Percentiles rank a stretch among this genome's conserved stretches.
Conservation (phyloP, 2,329 filamentous ascomycete species). For the Dothiorella sarmentorum region DNA sequence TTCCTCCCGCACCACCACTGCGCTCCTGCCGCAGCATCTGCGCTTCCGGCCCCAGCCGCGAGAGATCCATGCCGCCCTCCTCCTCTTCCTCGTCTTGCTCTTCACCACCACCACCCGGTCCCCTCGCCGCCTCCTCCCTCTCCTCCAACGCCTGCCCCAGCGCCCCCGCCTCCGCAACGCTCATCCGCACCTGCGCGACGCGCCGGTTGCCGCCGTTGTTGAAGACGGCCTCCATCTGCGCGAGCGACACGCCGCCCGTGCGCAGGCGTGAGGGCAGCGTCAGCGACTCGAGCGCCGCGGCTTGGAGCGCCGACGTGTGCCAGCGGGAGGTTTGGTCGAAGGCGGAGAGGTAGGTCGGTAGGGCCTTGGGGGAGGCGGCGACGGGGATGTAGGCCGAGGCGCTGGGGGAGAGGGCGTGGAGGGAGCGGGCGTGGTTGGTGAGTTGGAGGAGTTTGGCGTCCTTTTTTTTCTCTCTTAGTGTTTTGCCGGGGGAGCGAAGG, state of each 20-base stretch:
- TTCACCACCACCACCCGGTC: slow-evolving; percentile 21
- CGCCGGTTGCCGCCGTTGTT: slow-evolving; percentile 76
- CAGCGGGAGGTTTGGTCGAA: slow-evolving; percentile 66
- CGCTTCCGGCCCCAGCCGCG: background rate
- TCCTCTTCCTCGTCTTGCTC: slow-evolving; percentile 28
- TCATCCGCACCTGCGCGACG: slow-evolving; percentile 71
- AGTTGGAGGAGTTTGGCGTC: slow-evolving; percentile 63
- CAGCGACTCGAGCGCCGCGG: slow-evolving; percentile 72
- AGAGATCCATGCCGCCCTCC: slow-evolving; percentile 22
- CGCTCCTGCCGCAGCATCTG: background rate
- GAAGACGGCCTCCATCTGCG: slow-evolving; percentile 62
- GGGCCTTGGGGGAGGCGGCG: slow-evolving; percentile 33
- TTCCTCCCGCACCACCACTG: background rate
- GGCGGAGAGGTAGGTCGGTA: slow-evolving; percentile 52
- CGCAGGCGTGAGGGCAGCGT: slow-evolving; percentile 72
- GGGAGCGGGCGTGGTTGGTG: slow-evolving; percentile 69
- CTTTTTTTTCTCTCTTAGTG: slow-evolving; percentile 31
- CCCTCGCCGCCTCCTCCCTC: slow-evolving; percentile 22
- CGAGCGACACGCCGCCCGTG: slow-evolving; percentile 51
- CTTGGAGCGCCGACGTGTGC: slow-evolving; percentile 75
- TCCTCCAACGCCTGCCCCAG: slow-evolving; percentile 27
- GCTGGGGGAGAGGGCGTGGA: slow-evolving; percentile 65
- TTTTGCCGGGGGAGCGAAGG: too few species aligned
- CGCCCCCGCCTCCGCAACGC: slow-evolving; percentile 45
- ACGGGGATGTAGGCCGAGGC: slow-evolving; percentile 72